Evolutionary conservation across 495 filamentous ascomycete genomes (phyloP), one percentile per base, ranked within the genome.

Genomic region (Tetracladium setigerum): DNA sequence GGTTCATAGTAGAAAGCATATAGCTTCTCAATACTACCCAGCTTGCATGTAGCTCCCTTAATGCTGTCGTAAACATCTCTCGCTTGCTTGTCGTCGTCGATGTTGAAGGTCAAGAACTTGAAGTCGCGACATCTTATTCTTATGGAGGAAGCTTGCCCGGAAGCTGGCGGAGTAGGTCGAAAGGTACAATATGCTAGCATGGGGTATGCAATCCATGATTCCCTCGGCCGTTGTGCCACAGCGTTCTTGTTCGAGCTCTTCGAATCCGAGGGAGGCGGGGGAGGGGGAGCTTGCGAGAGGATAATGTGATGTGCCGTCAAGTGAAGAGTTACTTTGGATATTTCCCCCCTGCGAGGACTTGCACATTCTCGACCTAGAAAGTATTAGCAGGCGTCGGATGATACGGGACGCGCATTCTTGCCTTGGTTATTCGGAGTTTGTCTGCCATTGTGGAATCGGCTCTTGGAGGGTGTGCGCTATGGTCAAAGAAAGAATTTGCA

Each of bases 201-300:
- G 24, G 89, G 90, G 61, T 94, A 98, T 13, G 91, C 87, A 44
- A 98, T 85, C 87, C 90, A 96, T 43, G 84, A 74, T 61, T 95
- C 85, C 61, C 78, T 81, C n/a, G 80, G 75, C 55, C 33, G 40
- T 15, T 44, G 14, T 16, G 43, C 40, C 22, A 22, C 16, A n/a
- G 46, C 11, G 6, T 34, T 40, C 8, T 52, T 32, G 5, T 33
- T 14, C 14, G 43, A 15, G 4, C 10, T 12, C 11, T 16, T 41
- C 17, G 22, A 12, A 8, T 15, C 52, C 33, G 55, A 33, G 8
- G 54, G 48, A 5, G 61, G 50, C 14, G 55, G 38, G 11, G 46
- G 44, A 22, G 41, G 12, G 37, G 58, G 55, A 17, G 49, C 46
- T 49, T 63, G 56, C 31, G 56, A 51, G 49, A 69, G 66, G 30